Conservation (phyloP, 495 filamentous ascomycete species). For the Sphaerosporella brunnea region DNA sequence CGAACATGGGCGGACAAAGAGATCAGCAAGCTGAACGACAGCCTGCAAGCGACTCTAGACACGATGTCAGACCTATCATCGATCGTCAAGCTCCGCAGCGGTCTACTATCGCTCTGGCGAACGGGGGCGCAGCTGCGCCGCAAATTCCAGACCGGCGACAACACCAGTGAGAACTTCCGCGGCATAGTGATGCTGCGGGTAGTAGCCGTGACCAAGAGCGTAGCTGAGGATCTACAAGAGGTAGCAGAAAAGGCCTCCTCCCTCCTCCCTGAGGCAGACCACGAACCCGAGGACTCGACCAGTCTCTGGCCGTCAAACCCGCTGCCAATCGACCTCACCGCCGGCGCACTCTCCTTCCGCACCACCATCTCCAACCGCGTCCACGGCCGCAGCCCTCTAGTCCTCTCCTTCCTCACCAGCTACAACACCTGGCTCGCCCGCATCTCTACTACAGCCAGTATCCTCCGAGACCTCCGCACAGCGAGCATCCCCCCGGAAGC, state of each 20-base stretch:
- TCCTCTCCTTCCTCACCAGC: conserved; percentile 38
- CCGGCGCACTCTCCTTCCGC: conserved; percentile 41
- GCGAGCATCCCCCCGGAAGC: neutral
- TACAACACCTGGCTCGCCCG: conserved; percentile 53
- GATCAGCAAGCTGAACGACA: conserved; percentile 42
- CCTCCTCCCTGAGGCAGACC: conserved; percentile 36
- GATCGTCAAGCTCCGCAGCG: conserved; percentile 49
- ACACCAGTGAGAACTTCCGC: conserved; percentile 40
- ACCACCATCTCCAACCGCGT: conserved; percentile 33
- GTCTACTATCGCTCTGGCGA: conserved; percentile 56
- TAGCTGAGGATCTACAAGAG: conserved; percentile 39
- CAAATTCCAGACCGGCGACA: conserved; percentile 41
- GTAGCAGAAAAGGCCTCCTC: conserved; percentile 41
- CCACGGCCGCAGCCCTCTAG: conserved; percentile 47
- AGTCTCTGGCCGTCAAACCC: conserved; percentile 17
- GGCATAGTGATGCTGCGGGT: conserved; percentile 49
- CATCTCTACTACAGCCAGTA: conserved; percentile 40
- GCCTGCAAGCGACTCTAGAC: conserved; percentile 39
- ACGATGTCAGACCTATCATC: conserved; percentile 42
- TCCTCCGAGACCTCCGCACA: conserved; percentile 51
- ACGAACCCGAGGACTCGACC: conserved; percentile 34
- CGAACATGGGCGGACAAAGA: conserved; percentile 58
- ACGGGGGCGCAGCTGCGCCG: conserved; percentile 32
- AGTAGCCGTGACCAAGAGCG: conserved; percentile 37
- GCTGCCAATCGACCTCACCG: conserved; percentile 33